Evolutionary conservation across 2,329 filamentous ascomycete species (phyloP).

Genomic region (Aspergillus costaricaensis): DNA sequence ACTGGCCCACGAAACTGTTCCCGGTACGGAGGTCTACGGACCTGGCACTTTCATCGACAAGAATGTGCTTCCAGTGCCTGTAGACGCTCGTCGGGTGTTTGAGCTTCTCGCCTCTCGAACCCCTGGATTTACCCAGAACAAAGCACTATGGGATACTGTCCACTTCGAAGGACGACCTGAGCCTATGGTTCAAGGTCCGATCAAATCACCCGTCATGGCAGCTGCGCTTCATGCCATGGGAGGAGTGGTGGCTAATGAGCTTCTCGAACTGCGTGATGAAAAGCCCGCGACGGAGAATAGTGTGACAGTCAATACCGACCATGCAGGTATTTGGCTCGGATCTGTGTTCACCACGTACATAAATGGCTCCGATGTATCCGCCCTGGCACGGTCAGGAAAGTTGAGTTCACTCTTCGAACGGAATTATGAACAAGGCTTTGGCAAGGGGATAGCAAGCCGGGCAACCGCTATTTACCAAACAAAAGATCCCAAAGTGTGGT

Average conservation of each 20-base stretch:
- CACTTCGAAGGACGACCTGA: slow-evolving; percentile 43
- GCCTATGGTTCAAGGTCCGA: slow-evolving; percentile 47
- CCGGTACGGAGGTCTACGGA: slow-evolving; percentile 37
- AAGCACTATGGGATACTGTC: slow-evolving; percentile 31
- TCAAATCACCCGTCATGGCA: slow-evolving; percentile 47
- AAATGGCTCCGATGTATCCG: slow-evolving; percentile 38
- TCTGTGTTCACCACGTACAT: slow-evolving; percentile 43
- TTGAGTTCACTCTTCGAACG: slow-evolving; percentile 32
- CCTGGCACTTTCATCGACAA: slow-evolving; percentile 46
- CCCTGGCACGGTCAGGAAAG: slow-evolving; percentile 31
- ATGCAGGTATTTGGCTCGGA: slow-evolving; percentile 50
- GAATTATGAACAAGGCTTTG: slow-evolving; percentile 45
- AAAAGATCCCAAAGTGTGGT: slow-evolving; percentile 49
- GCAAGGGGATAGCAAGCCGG: slow-evolving; percentile 39
- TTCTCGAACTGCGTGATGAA: slow-evolving; percentile 32
- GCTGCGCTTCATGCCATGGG: slow-evolving; percentile 49
- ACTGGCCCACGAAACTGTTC: slow-evolving; percentile 16
- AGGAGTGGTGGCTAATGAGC: slow-evolving; percentile 46
- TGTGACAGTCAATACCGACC: slow-evolving; percentile 51
- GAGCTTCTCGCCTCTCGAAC: slow-evolving; percentile 40
- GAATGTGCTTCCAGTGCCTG: slow-evolving; percentile 37
- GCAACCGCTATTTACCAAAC: slow-evolving; percentile 53
- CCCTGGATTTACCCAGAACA: slow-evolving; percentile 44
- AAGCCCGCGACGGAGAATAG: slow-evolving; percentile 11
- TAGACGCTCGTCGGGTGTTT: slow-evolving; percentile 44